Percentiles rank a stretch among this genome's conserved stretches.
Evolutionary conservation across 345 rosid genomes (phyloP).

Genomic region (Populus alba): DNA sequence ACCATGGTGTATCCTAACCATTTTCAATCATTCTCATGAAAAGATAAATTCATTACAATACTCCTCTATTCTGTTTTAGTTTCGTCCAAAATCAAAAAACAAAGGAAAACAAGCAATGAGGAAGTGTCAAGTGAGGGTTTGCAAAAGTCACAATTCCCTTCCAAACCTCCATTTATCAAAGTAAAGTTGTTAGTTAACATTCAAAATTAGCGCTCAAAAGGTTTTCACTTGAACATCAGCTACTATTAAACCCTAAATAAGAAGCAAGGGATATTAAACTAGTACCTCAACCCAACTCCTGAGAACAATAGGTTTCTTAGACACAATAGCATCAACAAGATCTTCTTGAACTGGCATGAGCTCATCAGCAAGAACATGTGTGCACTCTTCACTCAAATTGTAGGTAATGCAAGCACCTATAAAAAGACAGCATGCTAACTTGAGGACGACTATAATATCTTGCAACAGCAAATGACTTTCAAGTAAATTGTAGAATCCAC

Average conservation of each 20-base stretch:
- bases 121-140: too few relatives aligned
- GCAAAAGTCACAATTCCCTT: not conserved
- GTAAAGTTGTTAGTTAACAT: not conserved
- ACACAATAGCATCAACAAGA: slow-evolving; percentile 57
- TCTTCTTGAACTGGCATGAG: slow-evolving; percentile 46
- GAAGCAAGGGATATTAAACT: not conserved
- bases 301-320: slow-evolving; percentile 53
- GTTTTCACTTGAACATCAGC: not conserved
- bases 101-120: too few relatives aligned
- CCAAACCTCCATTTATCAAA: not conserved
- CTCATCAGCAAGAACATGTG: slow-evolving; percentile 63
- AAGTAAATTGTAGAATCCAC: not conserved
- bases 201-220: not conserved
- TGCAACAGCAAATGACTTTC: not conserved
- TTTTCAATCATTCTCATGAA: too few relatives aligned
- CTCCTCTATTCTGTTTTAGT: too few relatives aligned
- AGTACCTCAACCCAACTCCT: slow-evolving; percentile 71
- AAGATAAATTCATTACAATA: too few relatives aligned
- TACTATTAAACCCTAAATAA: not conserved
- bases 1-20: too few relatives aligned
- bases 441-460: not conserved
- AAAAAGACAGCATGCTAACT: slow-evolving; percentile 1
- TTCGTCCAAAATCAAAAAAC: too few relatives aligned
- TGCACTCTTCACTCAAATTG: slow-evolving; percentile 58
- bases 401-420: slow-evolving; percentile 58